phyloP scores from a whole-genome alignment of 495 filamentous ascomycete species.

The Halenospora varia region DNA sequence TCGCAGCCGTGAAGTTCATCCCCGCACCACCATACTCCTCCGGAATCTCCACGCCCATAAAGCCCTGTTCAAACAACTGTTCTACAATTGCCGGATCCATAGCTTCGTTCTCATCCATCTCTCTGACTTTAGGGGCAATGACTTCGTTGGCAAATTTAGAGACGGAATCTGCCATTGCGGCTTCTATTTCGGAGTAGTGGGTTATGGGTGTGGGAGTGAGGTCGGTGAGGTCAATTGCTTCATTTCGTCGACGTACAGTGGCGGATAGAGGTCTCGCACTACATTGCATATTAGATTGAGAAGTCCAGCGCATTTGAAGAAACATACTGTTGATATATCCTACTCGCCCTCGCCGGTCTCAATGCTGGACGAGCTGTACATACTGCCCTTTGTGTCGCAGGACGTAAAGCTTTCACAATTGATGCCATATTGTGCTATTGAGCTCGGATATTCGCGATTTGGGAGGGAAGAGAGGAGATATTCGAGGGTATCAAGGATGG shows the following conservation, averaged over 20 bases:
- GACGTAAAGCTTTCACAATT: slow-evolving; percentile 61
- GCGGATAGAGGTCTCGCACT: slow-evolving; percentile 69
- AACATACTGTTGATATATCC: slow-evolving; percentile 38
- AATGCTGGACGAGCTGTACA: slow-evolving; percentile 41
- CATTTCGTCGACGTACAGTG: slow-evolving; percentile 53
- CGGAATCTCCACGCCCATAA: slow-evolving; percentile 97
- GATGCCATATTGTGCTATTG: slow-evolving; percentile 56
- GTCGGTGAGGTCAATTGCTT: slow-evolving; percentile 58
- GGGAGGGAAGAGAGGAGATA: neutral
- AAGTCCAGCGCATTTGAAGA: too few relatives aligned
- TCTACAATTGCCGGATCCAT: slow-evolving; percentile 91
- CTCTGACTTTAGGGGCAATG: slow-evolving; percentile 86
- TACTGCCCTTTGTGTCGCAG: slow-evolving; percentile 48
- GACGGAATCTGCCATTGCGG: slow-evolving; percentile 83
- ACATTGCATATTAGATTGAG: slow-evolving; percentile 15
- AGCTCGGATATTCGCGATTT: neutral
- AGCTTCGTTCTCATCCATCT: slow-evolving; percentile 94
- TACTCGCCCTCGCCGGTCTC: slow-evolving; percentile 33
- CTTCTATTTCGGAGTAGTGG: slow-evolving; percentile 86
- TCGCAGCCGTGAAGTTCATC: slow-evolving; percentile 97
- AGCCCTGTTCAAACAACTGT: slow-evolving; percentile 91
- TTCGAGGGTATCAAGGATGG: too few relatives aligned
- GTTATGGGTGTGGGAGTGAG: slow-evolving; percentile 89
- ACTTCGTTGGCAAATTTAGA: slow-evolving; percentile 86
- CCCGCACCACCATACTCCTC: slow-evolving; percentile 95